phyloP scores from a whole-genome alignment of 2,329 filamentous ascomycete genomes.

The Arthrinium puccinioides region DNA sequence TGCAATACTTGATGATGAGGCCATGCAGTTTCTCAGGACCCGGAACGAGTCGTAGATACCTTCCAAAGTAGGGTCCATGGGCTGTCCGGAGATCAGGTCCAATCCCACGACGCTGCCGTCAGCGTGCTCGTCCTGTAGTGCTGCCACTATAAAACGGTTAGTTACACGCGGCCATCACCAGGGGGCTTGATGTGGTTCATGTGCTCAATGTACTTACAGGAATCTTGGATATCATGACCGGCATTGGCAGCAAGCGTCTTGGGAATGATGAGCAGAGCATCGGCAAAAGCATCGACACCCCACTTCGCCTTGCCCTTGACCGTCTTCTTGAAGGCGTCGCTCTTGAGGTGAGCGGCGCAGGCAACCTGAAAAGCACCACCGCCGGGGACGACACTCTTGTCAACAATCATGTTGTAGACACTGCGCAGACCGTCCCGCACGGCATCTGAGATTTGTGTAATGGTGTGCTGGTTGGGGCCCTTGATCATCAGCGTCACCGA shows the following conservation, averaged over 20 bases:
- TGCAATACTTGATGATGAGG: slow-evolving; percentile 90
- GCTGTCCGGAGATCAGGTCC: slow-evolving; percentile 77
- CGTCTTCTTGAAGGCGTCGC: slow-evolving; percentile 77
- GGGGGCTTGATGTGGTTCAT: neutral
- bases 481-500: slow-evolving; percentile 97
- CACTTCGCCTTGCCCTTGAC: slow-evolving; percentile 98
- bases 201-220: slow-evolving; percentile 53
- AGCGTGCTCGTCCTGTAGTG: slow-evolving; percentile 74
- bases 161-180: slow-evolving; percentile 7
- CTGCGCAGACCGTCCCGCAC: slow-evolving; percentile 91
- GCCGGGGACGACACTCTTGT: slow-evolving; percentile 88
- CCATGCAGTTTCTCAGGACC: slow-evolving; percentile 86
- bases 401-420: slow-evolving; percentile 99
- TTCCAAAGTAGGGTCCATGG: slow-evolving; percentile 90
- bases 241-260: slow-evolving; percentile 96
- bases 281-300: slow-evolving; percentile 90
- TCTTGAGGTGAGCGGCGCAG: slow-evolving; percentile 78
- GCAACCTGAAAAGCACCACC: slow-evolving; percentile 95
- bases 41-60: slow-evolving; percentile 96
- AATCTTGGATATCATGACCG: slow-evolving; percentile 94
- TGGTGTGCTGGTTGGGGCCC: slow-evolving; percentile 94
- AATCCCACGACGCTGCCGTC: slow-evolving; percentile 84
- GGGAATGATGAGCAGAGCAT: slow-evolving; percentile 89
- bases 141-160: slow-evolving; percentile 55
- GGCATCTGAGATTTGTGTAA: slow-evolving; percentile 92